phyloP scores from a whole-genome alignment of 306 rosid genomes.

The Luffa aegyptiaca region DNA sequence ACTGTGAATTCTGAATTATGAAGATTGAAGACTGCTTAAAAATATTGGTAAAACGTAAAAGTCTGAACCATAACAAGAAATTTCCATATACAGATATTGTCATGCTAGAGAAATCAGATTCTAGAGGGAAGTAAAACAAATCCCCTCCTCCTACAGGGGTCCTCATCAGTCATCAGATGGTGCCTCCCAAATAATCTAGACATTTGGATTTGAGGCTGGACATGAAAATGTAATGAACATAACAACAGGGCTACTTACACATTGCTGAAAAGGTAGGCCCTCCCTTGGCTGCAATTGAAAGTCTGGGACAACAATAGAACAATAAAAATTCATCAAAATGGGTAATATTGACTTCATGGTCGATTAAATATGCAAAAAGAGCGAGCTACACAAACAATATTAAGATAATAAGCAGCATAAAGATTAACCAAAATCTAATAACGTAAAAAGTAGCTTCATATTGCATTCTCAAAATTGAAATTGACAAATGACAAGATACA shows the following conservation, averaged over 20 bases:
- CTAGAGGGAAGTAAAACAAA: not conserved
- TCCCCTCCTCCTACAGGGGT: not conserved
- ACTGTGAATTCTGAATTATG: not conserved
- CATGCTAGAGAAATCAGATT: not conserved
- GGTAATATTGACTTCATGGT: not conserved
- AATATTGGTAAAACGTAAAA: not conserved
- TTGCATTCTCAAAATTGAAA: not conserved
- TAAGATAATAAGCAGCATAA: not conserved
- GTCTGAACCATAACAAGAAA: not conserved
- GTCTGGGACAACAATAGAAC: slow-evolving; percentile 33
- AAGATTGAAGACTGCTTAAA: not conserved
- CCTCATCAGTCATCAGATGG: not conserved
- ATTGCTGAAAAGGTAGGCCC: slow-evolving; percentile 69
- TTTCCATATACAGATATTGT: not conserved
- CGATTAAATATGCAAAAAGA: not conserved
- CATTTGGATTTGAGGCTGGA: not conserved
- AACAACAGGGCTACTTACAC: slow-evolving; percentile 49
- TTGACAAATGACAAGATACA: not conserved
- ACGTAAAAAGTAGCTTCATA: not conserved
- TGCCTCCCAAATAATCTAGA: not conserved
- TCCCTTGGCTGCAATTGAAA: slow-evolving; percentile 68
- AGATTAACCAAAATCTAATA: not conserved
- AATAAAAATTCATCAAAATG: slow-evolving; percentile 25
- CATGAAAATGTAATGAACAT: not conserved
- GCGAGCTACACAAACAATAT: not conserved